These are phyloP conservation scores for Chloromonas sp. DNA, from an alignment of 163 green algal species.

Conservation along the genomic window DNA sequence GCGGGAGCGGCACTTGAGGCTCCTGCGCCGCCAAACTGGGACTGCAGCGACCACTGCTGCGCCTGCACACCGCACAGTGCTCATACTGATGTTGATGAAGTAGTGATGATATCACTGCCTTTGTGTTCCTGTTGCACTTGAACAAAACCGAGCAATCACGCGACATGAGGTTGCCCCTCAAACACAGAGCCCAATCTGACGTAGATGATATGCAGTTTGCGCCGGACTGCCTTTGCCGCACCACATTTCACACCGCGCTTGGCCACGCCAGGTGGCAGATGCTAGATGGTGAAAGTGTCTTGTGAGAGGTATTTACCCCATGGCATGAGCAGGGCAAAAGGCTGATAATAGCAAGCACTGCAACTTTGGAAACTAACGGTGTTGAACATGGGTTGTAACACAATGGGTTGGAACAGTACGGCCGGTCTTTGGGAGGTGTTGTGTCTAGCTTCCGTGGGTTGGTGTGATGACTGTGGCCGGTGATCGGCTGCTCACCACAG, in stretches of 20 bases:
- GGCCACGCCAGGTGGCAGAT: no score
- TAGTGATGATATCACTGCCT: not conserved
- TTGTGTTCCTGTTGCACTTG: not conserved
- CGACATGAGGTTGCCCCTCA: no score
- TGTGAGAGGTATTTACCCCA: no score
- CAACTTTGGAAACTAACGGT: not conserved
- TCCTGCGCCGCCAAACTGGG: not conserved
- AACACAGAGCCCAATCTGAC: not conserved
- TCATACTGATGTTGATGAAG: not conserved
- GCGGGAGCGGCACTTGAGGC: not conserved
- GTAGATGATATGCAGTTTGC: not conserved
- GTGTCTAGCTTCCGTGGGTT: not conserved
- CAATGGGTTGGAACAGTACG: no score
- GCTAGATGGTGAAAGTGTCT: no score
- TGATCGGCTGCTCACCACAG: slow-evolving; percentile 23
- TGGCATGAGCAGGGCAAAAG: no score
- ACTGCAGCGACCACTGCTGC: not conserved
- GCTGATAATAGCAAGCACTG: no score
- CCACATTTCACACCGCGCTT: not conserved
- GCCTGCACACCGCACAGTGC: not conserved
- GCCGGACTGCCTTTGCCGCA: not conserved
- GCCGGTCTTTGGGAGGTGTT: not conserved
- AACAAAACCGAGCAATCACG: no score
- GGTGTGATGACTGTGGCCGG: not conserved
- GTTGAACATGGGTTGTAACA: not conserved